These are phyloP conservation scores for Albophoma yamanashiensis DNA, from an alignment of 2,329 filamentous ascomycete species.

Conservation along the genomic window DNA sequence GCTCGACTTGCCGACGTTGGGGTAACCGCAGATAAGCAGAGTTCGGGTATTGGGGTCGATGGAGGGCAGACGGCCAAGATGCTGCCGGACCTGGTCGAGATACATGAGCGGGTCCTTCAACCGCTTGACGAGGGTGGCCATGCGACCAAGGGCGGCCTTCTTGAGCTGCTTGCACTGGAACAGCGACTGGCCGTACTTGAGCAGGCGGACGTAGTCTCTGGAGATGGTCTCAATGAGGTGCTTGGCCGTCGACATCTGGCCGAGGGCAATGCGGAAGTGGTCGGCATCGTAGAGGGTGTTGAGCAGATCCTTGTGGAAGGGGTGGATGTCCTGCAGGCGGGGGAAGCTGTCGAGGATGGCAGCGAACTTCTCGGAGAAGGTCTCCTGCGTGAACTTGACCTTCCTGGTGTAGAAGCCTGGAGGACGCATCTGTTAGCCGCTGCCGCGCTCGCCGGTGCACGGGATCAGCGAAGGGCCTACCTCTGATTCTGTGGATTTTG, in stretches of 20 bases:
- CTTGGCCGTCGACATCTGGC: constrained; percentile 92
- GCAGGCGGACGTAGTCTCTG: constrained; percentile 85
- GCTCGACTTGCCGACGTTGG: constrained; percentile 94
- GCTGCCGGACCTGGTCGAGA: constrained; percentile 84
- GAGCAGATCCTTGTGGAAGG: constrained; percentile 73
- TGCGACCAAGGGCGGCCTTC: constrained; percentile 87
- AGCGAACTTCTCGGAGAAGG: constrained; percentile 86
- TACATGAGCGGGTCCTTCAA: constrained; percentile 92
- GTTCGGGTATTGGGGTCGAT: constrained; percentile 98
- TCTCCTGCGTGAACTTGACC: constrained; percentile 97
- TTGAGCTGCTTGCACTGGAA: constrained; percentile 99
- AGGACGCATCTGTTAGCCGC: constrained; percentile 8
- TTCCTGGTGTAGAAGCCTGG: constrained; percentile 89
- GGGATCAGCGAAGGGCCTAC: constrained; percentile 14
- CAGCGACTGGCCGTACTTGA: constrained; percentile 88
- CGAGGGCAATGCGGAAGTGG: constrained; percentile 93
- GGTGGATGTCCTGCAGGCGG: constrained; percentile 85
- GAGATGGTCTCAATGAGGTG: constrained; percentile 93
- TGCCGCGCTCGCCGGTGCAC: background rate
- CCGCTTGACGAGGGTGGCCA: constrained; percentile 94
- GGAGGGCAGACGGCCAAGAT: constrained; percentile 92
- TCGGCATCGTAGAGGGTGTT: constrained; percentile 99
- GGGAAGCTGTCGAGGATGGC: constrained; percentile 90
- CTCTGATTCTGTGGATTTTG: constrained; percentile 82
- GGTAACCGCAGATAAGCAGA: constrained; percentile 92